Base-by-base conservation (phyloP, 805 yeast species). In the Blastobotrys attinorum region DNA sequence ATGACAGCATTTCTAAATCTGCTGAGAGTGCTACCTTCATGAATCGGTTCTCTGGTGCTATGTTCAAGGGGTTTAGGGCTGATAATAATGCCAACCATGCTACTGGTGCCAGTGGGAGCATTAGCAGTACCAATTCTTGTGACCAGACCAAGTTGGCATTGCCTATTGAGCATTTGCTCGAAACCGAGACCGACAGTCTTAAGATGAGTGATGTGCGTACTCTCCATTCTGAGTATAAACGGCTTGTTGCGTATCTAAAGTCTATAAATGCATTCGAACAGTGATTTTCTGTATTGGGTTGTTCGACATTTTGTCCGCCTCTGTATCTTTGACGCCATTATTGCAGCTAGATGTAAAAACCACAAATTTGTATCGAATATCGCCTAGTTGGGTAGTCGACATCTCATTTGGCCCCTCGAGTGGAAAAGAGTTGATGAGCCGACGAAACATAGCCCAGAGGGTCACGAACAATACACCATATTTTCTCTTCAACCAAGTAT, bases 181-280 rank as follows among this genome's bases (percentile, higher is more conserved):
- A 31, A 3, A 32, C 39, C n/a, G 60, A 61, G 20, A 54, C 60
- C 8, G 64, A 59, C 18, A 43, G 54, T 20, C 52, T 67, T 17
- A 61, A 60, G n/a, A 32, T 64, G 15, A 55, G 57, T 1, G 71
- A 68, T 17, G 55, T 67, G 15, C 52, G 52, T 27, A 56, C 49
- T 20, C 55, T 67, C 21, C 57, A 64, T 34, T 43, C 49, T 3
- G 72, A 67, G 44, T 67, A 67, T 48, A 58, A 58, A 35, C 56
- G 66, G 10, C 54, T 67, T 29, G 69, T 64, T 3, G 49, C 48
- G 27, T 52, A 55, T 43, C 40, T 61, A 34, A 50, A 52, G 46
- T 43, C 49, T n/a, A 47, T 57, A 5, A 47, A 52, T 35, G 60
- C 54, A 18, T 60, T 57, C 44, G 35, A 25, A 15, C 38, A 21